phyloP scores from a whole-genome alignment of 1,139 yeast species.

The Suhomyces coccinellae region DNA sequence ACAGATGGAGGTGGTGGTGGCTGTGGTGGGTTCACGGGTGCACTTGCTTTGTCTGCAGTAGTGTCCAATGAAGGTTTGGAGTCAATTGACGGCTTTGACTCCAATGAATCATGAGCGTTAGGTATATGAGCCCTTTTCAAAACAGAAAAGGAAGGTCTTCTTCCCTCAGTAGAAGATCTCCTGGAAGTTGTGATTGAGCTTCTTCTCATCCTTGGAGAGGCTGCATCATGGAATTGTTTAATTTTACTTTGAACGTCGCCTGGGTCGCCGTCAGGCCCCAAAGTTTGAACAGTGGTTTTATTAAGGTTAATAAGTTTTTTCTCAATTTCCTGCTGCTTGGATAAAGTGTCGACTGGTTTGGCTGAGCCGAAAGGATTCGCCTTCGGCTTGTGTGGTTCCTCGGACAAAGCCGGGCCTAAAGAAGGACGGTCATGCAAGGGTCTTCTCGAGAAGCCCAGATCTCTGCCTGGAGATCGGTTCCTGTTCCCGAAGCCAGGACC shows the following conservation, averaged over 20 bases:
- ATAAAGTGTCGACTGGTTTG: conserved; percentile 45
- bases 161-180: conserved; percentile 18
- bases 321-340: conserved; percentile 45
- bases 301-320: conserved; percentile 51
- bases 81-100: neutral
- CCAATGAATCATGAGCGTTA: neutral
- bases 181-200: conserved; percentile 13
- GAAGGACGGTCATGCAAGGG: neutral
- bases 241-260: conserved; percentile 19
- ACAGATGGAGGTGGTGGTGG: conserved; percentile 17
- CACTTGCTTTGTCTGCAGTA: neutral
- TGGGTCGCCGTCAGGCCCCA: conserved; percentile 32
- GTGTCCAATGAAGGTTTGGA: conserved; percentile 8
- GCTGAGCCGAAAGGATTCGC: conserved; percentile 50
- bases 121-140: conserved; percentile 12
- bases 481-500: neutral
- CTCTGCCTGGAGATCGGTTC: conserved; percentile 7
- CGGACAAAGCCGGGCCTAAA: too few species aligned
- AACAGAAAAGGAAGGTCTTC: conserved; percentile 23
- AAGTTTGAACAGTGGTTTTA: conserved; percentile 57
- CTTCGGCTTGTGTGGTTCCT: conserved; percentile 27
- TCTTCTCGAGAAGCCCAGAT: conserved; percentile 4
- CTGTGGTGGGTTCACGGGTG: neutral
- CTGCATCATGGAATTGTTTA: conserved; percentile 18
- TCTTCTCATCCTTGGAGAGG: conserved; percentile 17